Conservation (phyloP, 177 flowering plant genomes). For the Vitis hybrid region DNA sequence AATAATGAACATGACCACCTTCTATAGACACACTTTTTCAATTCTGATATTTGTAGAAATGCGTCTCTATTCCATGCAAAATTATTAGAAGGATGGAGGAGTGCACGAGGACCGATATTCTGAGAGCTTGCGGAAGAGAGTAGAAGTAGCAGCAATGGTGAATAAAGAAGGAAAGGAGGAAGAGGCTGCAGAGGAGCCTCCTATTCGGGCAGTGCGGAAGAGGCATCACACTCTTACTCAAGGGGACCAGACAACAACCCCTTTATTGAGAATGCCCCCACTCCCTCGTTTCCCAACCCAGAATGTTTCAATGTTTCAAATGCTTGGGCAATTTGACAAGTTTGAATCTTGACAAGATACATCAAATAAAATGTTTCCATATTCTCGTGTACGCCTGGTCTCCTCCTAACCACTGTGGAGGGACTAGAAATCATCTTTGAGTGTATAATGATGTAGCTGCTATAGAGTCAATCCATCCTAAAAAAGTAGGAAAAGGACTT, state of each 20-base stretch:
- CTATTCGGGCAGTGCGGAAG: constrained; percentile 43
- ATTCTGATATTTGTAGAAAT: background rate
- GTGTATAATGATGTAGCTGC: background rate
- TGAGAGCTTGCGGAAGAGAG: constrained; percentile 40
- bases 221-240: constrained; percentile 46
- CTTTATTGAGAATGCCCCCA: constrained; percentile 26
- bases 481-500: background rate
- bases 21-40: too few species aligned
- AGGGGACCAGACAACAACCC: constrained; percentile 23
- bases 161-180: constrained; percentile 20
- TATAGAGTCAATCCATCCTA: background rate
- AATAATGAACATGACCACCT: too few species aligned
- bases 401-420: too few species aligned
- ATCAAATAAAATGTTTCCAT: background rate
- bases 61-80: background rate
- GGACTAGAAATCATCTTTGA: background rate
- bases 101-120: constrained; percentile 24
- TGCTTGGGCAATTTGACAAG: constrained; percentile 35
- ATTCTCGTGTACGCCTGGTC: background rate
- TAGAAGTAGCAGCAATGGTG: constrained; percentile 25
- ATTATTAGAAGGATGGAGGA: constrained; percentile 30
- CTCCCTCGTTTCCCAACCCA: constrained; percentile 23
- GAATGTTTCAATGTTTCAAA: constrained; percentile 28
- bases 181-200: constrained; percentile 19
- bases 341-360: constrained; percentile 17